Base-by-base conservation (phyloP, 2,329 filamentous ascomycete genomes). In the Epicoccum nigrum region DNA sequence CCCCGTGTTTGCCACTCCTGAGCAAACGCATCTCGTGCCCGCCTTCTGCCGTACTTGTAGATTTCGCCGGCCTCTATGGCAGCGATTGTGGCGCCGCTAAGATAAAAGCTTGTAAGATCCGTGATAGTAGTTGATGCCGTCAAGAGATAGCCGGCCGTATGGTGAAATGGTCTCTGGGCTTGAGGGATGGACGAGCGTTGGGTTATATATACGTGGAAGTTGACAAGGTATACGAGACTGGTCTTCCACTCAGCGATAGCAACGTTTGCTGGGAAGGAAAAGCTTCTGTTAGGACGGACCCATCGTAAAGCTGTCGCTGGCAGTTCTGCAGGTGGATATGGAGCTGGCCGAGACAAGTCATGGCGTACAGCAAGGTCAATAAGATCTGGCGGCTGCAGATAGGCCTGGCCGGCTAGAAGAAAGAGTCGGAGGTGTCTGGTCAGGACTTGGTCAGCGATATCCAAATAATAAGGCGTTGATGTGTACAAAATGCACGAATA, bases 381-480 rank as follows among this genome's bases (percentile, higher is more conserved):
- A 3, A 67, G 35, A 35, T 69, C 66, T 25, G 62, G 61, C 1
- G 64, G 62, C 31, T 68, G 64, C 2, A 66, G 47, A 41, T 65
- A 60, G n/a, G 56, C 55, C 28, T 64, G 61, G 4, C 55, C 56
- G 12, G 58, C 51, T 13, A 49, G 17, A 12, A 67, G 53, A 41
- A 62, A 68, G 17, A 58, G 38, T 19, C 62, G 61, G 16, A 66
- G 47, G 15, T 21, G 13, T 20, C 15, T 35, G 4, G 13, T 7
- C 9, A 11, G 2, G 17, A 21, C 11, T 5, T 13, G n/a, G 9
- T 13, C 15, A n/a, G 20, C 25, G 17, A 17, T n/a, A 13, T 13
- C 27, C 9, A 3, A 13, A n/a, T n/a, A n/a, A n/a, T n/a, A n/a
- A n/a, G n/a, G n/a, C n/a, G n/a, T n/a, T n/a, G n/a, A n/a, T n/a